These are phyloP conservation scores for Phytophthora gonapodyides DNA, from an alignment of 352 stramenopile genomes.

Conservation along the genomic window DNA sequence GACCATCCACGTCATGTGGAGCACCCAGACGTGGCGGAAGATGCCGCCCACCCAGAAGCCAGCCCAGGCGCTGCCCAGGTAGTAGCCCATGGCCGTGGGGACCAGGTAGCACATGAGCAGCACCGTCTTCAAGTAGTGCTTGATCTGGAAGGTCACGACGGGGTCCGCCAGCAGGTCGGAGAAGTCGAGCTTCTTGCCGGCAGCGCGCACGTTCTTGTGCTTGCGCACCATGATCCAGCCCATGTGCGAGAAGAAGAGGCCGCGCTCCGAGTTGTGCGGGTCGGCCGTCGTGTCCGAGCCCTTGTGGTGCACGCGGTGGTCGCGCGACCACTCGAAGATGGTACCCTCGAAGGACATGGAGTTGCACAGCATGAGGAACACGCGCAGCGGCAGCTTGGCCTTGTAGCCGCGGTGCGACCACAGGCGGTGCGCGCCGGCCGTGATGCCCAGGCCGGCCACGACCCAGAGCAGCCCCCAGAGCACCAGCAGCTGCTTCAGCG, in stretches of 20 bases:
- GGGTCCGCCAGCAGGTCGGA: conserved; percentile 94
- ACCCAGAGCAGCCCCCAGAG: conserved; percentile 74
- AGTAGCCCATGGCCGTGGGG: conserved; percentile 89
- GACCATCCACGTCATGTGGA: conserved; percentile 99
- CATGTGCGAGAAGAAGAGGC: conserved; percentile 99
- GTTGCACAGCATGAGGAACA: conserved; percentile 98
- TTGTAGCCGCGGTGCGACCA: conserved; percentile 98
- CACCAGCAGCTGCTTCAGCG: conserved; percentile 51
- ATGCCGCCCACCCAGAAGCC: conserved; percentile 97
- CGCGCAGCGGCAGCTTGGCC: conserved; percentile 86
- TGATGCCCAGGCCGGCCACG: conserved; percentile 95
- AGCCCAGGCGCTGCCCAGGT: conserved; percentile 92
- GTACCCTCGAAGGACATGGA: conserved; percentile 97
- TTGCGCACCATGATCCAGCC: conserved; percentile 99
- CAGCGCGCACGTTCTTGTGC: conserved; percentile 84
- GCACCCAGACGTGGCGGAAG: conserved; percentile 95
- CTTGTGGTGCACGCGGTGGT: conserved; percentile 99
- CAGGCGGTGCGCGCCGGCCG: conserved; percentile 96
- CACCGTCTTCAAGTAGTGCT: conserved; percentile 87
- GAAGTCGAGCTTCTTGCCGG: conserved; percentile 95
- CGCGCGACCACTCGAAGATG: conserved; percentile 99
- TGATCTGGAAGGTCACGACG: conserved; percentile 97
- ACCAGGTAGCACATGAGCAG: conserved; percentile 98
- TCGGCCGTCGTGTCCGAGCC: conserved; percentile 95
- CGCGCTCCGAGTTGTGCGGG: conserved; percentile 96